phyloP scores from a whole-genome alignment of 495 filamentous ascomycete genomes.

The Podospora conica region DNA sequence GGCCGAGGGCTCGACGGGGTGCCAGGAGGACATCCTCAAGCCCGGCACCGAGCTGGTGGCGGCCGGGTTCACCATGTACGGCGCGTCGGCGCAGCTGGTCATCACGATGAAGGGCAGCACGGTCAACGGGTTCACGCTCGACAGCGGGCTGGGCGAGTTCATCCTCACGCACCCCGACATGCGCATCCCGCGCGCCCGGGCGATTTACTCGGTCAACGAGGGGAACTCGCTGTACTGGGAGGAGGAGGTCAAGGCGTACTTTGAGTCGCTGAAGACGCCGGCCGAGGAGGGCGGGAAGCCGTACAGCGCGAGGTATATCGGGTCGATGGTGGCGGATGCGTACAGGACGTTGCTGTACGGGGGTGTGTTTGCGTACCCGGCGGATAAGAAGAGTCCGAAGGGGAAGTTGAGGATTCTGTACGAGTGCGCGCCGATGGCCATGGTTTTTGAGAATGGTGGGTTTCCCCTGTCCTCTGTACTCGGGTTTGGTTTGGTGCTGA shows the following conservation, averaged over 20 bases:
- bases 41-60: slow-evolving; percentile 89
- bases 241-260: slow-evolving; percentile 78
- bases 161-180: slow-evolving; percentile 97
- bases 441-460: slow-evolving; percentile 97
- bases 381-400: slow-evolving; percentile 96
- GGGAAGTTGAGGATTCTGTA: slow-evolving; percentile 96
- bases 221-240: slow-evolving; percentile 97
- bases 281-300: slow-evolving; percentile 65
- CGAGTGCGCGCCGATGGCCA: slow-evolving; percentile 98
- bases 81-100: slow-evolving; percentile 90
- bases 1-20: slow-evolving; percentile 59
- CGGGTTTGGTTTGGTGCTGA: background rate
- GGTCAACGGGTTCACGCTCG: slow-evolving; percentile 96
- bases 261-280: slow-evolving; percentile 74
- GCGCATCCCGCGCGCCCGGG: slow-evolving; percentile 68
- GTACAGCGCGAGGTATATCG: slow-evolving; percentile 92
- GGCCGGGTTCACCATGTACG: slow-evolving; percentile 98
- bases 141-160: slow-evolving; percentile 94
- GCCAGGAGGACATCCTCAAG: slow-evolving; percentile 75
- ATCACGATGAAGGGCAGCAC: slow-evolving; percentile 91
- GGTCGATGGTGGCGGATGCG: slow-evolving; percentile 96
- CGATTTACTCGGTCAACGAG: slow-evolving; percentile 98
- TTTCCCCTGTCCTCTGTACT: slow-evolving; percentile 11
- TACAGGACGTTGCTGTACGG: slow-evolving; percentile 94
- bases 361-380: slow-evolving; percentile 94